Evolutionary conservation across 208 protist genomes (phyloP).

Genomic region (Trypanosoma platydactyli): DNA sequence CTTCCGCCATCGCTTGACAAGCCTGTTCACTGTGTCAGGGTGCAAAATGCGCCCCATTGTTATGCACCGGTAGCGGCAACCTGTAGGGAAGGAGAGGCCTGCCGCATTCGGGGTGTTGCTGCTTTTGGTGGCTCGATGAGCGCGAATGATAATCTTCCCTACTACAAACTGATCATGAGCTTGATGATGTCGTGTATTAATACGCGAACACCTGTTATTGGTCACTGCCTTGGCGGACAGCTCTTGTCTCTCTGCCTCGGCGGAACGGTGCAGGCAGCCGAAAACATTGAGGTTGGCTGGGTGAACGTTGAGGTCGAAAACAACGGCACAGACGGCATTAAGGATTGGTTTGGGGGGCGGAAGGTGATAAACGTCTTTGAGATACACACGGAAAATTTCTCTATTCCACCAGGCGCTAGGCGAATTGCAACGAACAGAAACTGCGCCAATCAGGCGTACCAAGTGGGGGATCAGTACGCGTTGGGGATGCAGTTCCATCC

Average conservation of each 20-base stretch:
- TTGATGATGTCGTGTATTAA: constrained; percentile 29
- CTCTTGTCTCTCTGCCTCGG: constrained; percentile 28
- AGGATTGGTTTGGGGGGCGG: constrained; percentile 35
- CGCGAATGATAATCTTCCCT: constrained; percentile 30
- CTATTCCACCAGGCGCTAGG: constrained; percentile 25
- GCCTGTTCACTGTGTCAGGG: constrained; percentile 16
- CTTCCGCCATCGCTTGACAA: constrained; percentile 15
- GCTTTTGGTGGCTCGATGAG: constrained; percentile 37
- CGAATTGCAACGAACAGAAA: constrained; percentile 26
- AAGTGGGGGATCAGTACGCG: constrained; percentile 34
- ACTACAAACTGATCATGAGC: constrained; percentile 16
- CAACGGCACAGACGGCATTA: constrained; percentile 12
- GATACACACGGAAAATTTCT: constrained; percentile 36
- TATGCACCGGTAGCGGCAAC: constrained; percentile 2
- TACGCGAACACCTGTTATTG: constrained; percentile 27
- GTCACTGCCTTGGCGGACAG: constrained; percentile 34
- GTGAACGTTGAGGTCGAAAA: constrained; percentile 16
- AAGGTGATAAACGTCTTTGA: constrained; percentile 27
- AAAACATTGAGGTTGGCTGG: constrained; percentile 30
- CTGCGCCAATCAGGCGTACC: constrained; percentile 38
- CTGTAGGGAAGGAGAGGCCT: constrained; percentile 14
- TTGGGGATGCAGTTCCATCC: constrained; percentile 41
- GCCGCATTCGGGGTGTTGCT: constrained; percentile 26
- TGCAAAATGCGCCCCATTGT: neutral
- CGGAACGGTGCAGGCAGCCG: constrained; percentile 15